Evolutionary conservation across 148 eudicot genomes (phyloP), one percentile per base, ranked within the genome.

Genomic region (Dianthus caryophyllus): DNA sequence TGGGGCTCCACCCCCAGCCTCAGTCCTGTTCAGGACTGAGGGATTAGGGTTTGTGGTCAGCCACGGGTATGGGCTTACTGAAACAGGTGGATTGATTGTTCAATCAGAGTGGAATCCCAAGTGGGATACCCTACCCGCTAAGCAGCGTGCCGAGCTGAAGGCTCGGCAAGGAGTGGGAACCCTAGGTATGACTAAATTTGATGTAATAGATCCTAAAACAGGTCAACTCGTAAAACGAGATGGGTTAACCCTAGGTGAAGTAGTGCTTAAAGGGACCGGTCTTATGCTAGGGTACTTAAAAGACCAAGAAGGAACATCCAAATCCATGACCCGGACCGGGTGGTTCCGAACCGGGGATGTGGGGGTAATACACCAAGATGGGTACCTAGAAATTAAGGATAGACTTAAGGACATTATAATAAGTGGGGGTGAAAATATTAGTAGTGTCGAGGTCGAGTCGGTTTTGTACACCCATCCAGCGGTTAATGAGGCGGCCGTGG

Each of bases 291-390:
- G 95, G 16, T 85, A 88, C 57, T 55, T 82, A 1, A 85, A 88
- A 57, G 85, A 88, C 17, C 81, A 74, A 0, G 80, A 75, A 41
- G 84, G 70, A 2, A 84, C 90, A 1, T 33, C 74, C 1, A 75
- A 75, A 6, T 61, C 70, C 9, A 71, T 88, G 70, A 84, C 58
- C 30, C 56, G 36, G 21, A 63, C 80, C 20, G 87, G 89, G 12
- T 88, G 95, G 95, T 80, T 88, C 33, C 75, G 75, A 25, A 88
- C 95, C 0, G 95, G 95, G 0, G 90, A 88, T 18, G 85, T 85
- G 0, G 95, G 85, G 0, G 95, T 88, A 22, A 82, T 88, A 66
- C 85, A 85, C 53, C 73, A 68, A 0, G 90, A 85, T 52, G 95
- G 90, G 13, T 88, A 85, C 72, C 44, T 88, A 39, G 90, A 88